Evolutionary conservation across 1,284 basidiomycete genomes (phyloP).

Genomic region (Trametes hirsuta): DNA sequence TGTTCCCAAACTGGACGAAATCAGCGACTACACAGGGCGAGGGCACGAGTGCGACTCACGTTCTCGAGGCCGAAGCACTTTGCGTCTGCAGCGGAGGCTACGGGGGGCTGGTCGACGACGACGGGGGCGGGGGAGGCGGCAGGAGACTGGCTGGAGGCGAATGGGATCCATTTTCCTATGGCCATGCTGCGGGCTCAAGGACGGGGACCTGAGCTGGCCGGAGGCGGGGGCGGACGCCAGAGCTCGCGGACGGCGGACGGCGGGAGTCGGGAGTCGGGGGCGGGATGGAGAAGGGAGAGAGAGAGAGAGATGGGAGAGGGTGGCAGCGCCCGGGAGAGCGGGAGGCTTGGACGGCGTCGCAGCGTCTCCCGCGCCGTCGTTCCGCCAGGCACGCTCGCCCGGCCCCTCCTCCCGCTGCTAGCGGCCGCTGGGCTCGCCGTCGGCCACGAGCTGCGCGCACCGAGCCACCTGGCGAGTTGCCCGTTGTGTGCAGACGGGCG

Average conservation of each 20-base stretch:
- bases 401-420: not conserved
- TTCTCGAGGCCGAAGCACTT: conserved; percentile 94
- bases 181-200: conserved; percentile 28
- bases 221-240: not conserved
- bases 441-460: not conserved
- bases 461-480: not conserved
- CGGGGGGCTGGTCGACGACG: conserved; percentile 27
- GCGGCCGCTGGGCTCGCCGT: not conserved
- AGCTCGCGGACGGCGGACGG: not conserved
- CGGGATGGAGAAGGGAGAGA: conserved; percentile 6
- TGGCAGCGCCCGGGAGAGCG: not conserved
- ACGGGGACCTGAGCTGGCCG: conserved; percentile 13
- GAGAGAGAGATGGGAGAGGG: conserved; percentile 10
- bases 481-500: not conserved
- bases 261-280: not conserved
- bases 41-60: conserved; percentile 50
- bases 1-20: conserved; percentile 74
- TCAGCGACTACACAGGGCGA: conserved; percentile 9
- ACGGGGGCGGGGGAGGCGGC: conserved; percentile 18
- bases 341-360: not conserved
- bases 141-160: conserved; percentile 25
- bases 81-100: conserved; percentile 59
- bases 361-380: conserved; percentile 1
- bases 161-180: conserved; percentile 35
- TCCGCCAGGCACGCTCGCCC: conserved; percentile 13